Evolutionary conservation across 257 asterid species (phyloP).

Genomic region (Salvia miltiorrhiza): DNA sequence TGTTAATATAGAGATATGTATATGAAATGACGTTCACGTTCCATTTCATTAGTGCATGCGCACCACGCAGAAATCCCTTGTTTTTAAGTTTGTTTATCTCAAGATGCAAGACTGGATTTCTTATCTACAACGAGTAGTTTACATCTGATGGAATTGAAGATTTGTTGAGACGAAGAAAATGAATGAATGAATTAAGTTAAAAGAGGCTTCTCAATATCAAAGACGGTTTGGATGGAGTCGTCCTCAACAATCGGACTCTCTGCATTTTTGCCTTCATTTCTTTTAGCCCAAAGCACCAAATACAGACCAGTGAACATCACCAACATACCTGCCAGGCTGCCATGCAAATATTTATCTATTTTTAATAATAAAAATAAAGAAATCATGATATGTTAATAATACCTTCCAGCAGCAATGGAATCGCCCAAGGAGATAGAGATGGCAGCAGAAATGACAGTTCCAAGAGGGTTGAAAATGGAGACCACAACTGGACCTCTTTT

Average conservation of each 20-base stretch:
- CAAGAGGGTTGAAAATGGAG: slow-evolving; percentile 82
- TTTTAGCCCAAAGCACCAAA: slow-evolving; percentile 85
- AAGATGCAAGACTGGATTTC: too few relatives aligned
- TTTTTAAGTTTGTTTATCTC: too few relatives aligned
- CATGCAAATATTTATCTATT: neutral
- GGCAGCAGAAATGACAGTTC: slow-evolving; percentile 61
- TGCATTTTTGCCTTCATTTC: slow-evolving; percentile 59
- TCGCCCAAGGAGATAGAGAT: slow-evolving; percentile 59
- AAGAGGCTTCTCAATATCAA: slow-evolving; percentile 75
- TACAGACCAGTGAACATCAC: slow-evolving; percentile 84
- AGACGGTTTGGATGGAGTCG: slow-evolving; percentile 31
- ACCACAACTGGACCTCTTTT: slow-evolving; percentile 90
- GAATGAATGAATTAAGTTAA: slow-evolving; percentile 57
- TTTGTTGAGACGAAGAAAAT: neutral
- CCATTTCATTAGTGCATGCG: too few relatives aligned
- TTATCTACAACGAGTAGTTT: too few relatives aligned
- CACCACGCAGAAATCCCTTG: too few relatives aligned
- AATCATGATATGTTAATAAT: too few relatives aligned
- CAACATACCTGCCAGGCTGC: slow-evolving; percentile 79
- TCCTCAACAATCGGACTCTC: slow-evolving; percentile 17
- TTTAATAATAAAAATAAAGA: neutral
- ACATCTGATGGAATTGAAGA: neutral
- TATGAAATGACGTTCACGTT: too few relatives aligned
- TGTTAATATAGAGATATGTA: too few relatives aligned
- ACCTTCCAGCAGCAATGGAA: slow-evolving; percentile 63